Evolutionary conservation across 2,329 filamentous ascomycete genomes (phyloP).

Genomic region (Venturia nashicola): DNA sequence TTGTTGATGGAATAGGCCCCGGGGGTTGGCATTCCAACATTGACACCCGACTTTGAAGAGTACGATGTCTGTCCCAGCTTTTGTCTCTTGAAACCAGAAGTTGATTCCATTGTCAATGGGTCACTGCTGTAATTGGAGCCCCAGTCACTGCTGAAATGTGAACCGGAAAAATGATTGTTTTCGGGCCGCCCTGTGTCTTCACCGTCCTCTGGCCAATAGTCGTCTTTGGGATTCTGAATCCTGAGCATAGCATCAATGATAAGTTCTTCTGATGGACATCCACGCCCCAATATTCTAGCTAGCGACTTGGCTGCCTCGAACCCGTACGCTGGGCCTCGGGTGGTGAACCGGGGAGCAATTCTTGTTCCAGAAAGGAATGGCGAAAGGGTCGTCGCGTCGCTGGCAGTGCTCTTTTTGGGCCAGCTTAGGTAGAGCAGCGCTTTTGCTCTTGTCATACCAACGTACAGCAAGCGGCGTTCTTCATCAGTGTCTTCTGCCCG

Average conservation of each 20-base stretch:
- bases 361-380: constrained; percentile 52
- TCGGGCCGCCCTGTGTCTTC: constrained; percentile 21
- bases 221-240: constrained; percentile 22
- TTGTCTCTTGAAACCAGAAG: constrained; percentile 25
- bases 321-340: constrained; percentile 59
- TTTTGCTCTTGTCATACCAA: constrained; percentile 92
- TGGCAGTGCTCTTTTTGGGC: constrained; percentile 53
- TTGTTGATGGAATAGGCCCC: constrained; percentile 3
- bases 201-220: constrained; percentile 22
- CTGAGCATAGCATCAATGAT: constrained; percentile 16
- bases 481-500: constrained; percentile 77
- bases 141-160: constrained; percentile 2
- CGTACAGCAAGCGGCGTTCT: constrained; percentile 79
- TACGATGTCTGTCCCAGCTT: constrained; percentile 16
- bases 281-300: constrained; percentile 56
- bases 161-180: constrained; percentile 14
- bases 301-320: constrained; percentile 50
- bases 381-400: constrained; percentile 53
- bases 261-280: constrained; percentile 37
- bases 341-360: constrained; percentile 41
- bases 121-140: constrained; percentile 1
- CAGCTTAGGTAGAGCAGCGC: constrained; percentile 76
- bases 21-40: not conserved
- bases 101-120: constrained; percentile 21
- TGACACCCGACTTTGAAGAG: not conserved